phyloP scores from a whole-genome alignment of 2,329 filamentous ascomycete genomes.

The Sclerotinia borealis region DNA sequence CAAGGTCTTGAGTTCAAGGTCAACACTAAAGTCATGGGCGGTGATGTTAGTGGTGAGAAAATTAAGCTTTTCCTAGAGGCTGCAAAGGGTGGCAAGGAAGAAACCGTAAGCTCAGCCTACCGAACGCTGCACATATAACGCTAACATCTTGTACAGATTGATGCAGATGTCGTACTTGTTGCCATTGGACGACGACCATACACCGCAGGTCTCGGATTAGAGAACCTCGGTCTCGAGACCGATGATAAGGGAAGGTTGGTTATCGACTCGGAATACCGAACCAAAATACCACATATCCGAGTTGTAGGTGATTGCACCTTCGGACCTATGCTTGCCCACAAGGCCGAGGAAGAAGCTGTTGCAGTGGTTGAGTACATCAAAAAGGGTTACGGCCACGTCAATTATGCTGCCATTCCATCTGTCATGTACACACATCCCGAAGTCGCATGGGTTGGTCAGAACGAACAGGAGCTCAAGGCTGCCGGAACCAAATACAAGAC shows the following conservation, averaged over 20 bases:
- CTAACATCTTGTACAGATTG: slow-evolving; percentile 52
- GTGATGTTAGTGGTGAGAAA: slow-evolving; percentile 71
- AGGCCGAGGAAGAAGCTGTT: slow-evolving; percentile 96
- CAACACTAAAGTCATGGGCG: slow-evolving; percentile 86
- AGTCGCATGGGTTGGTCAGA: slow-evolving; percentile 97
- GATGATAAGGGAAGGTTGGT: slow-evolving; percentile 93
- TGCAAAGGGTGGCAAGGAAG: slow-evolving; percentile 92
- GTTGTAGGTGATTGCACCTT: slow-evolving; percentile 96
- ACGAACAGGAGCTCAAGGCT: slow-evolving; percentile 90
- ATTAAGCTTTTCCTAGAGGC: slow-evolving; percentile 83
- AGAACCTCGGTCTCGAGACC: slow-evolving; percentile 86
- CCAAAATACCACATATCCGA: slow-evolving; percentile 93
- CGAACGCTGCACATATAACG: background rate
- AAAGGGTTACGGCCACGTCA: slow-evolving; percentile 97
- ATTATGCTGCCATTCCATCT: slow-evolving; percentile 94
- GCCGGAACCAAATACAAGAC: slow-evolving; percentile 86
- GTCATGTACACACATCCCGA: slow-evolving; percentile 99
- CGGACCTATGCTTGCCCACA: slow-evolving; percentile 98
- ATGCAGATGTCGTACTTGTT: slow-evolving; percentile 91
- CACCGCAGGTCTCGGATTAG: slow-evolving; percentile 82
- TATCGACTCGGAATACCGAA: slow-evolving; percentile 98
- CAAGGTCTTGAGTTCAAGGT: slow-evolving; percentile 99
- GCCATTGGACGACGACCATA: slow-evolving; percentile 96
- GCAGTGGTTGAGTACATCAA: slow-evolving; percentile 95
- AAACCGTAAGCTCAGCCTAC: slow-evolving; percentile 57